Percentiles rank a stretch among this genome's conserved stretches.
Evolutionary conservation across 2,329 filamentous ascomycete genomes (phyloP).

Genomic region (Trichoderma cornu-damae): DNA sequence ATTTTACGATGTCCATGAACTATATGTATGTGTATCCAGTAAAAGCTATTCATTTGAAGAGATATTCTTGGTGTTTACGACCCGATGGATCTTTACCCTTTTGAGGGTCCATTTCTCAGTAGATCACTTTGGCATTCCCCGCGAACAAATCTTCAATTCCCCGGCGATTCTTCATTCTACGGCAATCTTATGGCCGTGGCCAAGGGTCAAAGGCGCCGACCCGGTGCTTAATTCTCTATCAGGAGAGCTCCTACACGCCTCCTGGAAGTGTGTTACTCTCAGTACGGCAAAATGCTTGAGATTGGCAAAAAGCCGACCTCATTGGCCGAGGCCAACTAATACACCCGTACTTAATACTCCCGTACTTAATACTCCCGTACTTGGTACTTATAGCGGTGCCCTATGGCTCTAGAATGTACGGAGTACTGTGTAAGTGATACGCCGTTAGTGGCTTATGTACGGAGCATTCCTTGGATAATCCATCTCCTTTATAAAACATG

Average conservation of each 20-base stretch:
- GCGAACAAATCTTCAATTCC: constrained; percentile 33
- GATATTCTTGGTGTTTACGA: too few species aligned
- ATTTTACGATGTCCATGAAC: neutral
- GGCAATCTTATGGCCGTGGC: constrained; percentile 27
- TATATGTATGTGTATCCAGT: neutral
- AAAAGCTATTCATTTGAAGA: too few species aligned
- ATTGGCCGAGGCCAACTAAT: constrained; percentile 37
- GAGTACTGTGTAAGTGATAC: neutral
- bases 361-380: too few species aligned
- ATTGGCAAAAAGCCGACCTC: constrained; percentile 43
- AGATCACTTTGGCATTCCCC: constrained; percentile 29
- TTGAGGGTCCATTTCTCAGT: constrained; percentile 34
- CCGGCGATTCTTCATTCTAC: constrained; percentile 32
- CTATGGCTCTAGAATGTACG: neutral
- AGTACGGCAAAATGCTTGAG: constrained; percentile 42
- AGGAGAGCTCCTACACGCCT: constrained; percentile 38
- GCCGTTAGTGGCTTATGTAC: too few species aligned
- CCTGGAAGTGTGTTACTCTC: constrained; percentile 41
- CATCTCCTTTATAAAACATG: too few species aligned
- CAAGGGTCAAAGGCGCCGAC: constrained; percentile 31
- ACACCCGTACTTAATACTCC: too few species aligned
- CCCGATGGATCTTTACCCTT: too few species aligned
- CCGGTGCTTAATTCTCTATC: constrained; percentile 39
- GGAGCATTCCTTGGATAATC: too few species aligned
- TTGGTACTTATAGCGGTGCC: too few species aligned